Percentiles rank a stretch among this genome's conserved stretches.
These are phyloP conservation scores for Papiliotrema terrestris DNA, from an alignment of 1,284 basidiomycete genomes.

Conservation along the genomic window DNA sequence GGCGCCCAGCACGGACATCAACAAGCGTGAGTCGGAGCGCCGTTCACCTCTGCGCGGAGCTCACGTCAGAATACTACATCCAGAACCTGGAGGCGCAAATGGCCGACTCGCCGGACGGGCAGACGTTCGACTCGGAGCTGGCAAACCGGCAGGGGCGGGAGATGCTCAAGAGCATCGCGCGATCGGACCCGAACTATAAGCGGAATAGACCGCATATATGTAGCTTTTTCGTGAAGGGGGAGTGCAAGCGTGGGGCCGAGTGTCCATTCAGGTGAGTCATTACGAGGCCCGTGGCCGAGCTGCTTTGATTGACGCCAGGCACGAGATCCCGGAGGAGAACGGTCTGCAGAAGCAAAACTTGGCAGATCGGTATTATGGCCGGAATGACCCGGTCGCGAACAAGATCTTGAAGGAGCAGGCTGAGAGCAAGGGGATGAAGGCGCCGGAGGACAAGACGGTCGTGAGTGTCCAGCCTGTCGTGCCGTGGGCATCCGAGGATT, in stretches of 20 bases:
- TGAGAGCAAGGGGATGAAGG: constrained; percentile 71
- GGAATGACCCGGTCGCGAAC: constrained; percentile 83
- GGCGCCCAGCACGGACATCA: constrained; percentile 93
- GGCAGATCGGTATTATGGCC: constrained; percentile 85
- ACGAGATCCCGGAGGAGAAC: constrained; percentile 81
- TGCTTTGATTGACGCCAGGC: constrained; percentile 52
- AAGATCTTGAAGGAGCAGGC: constrained; percentile 77
- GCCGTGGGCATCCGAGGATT: background rate
- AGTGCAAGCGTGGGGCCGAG: constrained; percentile 83
- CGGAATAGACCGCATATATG: constrained; percentile 91
- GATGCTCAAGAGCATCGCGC: constrained; percentile 88
- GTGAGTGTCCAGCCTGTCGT: constrained; percentile 55
- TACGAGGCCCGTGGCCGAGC: background rate
- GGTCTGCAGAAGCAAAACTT: constrained; percentile 87
- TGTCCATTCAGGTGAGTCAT: constrained; percentile 76
- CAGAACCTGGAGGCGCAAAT: constrained; percentile 81
- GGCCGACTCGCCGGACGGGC: constrained; percentile 43
- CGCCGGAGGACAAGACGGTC: constrained; percentile 81
- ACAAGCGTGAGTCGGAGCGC: constrained; percentile 55
- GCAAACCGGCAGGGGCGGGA: constrained; percentile 82
- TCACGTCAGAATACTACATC: constrained; percentile 76
- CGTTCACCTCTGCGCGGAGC: background rate
- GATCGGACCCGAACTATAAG: constrained; percentile 94
- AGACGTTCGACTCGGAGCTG: constrained; percentile 60
- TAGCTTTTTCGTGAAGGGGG: constrained; percentile 93